phyloP scores from a whole-genome alignment of 257 asterid species.

The Sherardia arvensis region DNA sequence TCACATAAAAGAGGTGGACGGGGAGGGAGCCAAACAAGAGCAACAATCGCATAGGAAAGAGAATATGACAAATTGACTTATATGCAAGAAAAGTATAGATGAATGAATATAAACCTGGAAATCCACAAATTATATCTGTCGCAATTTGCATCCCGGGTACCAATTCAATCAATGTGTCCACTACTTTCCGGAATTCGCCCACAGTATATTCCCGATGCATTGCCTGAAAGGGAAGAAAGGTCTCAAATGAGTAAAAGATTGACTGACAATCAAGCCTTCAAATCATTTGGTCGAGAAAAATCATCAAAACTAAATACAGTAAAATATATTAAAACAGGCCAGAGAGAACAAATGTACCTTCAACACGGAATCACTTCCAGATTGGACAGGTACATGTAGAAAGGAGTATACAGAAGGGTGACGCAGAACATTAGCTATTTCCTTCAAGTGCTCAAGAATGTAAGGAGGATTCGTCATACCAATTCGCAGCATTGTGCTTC shows the following conservation, averaged over 20 bases:
- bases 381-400: slow-evolving; percentile 97
- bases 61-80: not conserved
- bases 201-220: slow-evolving; percentile 93
- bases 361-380: slow-evolving; percentile 87
- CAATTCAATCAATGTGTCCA: slow-evolving; percentile 67
- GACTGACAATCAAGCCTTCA: not conserved
- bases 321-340: not conserved
- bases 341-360: slow-evolving; percentile 39
- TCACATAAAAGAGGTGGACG: too few species aligned
- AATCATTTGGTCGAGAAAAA: not conserved
- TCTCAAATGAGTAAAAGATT: not conserved
- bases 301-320: not conserved
- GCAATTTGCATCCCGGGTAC: slow-evolving; percentile 99
- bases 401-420: slow-evolving; percentile 90
- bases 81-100: slow-evolving; percentile 5
- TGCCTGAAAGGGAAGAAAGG: slow-evolving; percentile 38
- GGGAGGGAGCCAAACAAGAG: not conserved
- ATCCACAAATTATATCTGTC: slow-evolving; percentile 92
- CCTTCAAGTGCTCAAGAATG: slow-evolving; percentile 91
- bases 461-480: slow-evolving; percentile 99
- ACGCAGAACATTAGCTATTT: slow-evolving; percentile 75
- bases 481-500: slow-evolving; percentile 96
- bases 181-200: slow-evolving; percentile 69
- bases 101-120: slow-evolving; percentile 75
- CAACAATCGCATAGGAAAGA: not conserved